phyloP scores from a whole-genome alignment of 768 basidiomycete species.

The Hypholoma fasciculare region DNA sequence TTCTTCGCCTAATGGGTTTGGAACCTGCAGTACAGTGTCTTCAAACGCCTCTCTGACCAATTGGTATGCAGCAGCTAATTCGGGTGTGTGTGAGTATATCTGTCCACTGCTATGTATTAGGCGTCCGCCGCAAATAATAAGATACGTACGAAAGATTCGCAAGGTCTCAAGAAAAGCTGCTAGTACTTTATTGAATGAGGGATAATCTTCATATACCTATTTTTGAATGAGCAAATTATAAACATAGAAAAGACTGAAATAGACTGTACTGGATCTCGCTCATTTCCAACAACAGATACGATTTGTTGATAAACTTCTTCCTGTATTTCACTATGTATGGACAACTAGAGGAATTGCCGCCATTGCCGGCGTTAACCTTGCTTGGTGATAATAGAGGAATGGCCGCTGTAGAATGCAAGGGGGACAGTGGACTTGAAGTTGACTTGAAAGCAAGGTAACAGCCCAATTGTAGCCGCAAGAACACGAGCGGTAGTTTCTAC shows the following conservation, averaged over 20 bases:
- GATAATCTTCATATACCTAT: conserved; percentile 39
- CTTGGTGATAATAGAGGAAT: too few relatives aligned
- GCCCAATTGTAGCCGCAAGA: conserved; percentile 42
- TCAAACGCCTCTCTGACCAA: conserved; percentile 43
- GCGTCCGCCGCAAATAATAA: background rate
- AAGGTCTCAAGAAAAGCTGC: conserved; percentile 39
- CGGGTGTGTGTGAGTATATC: background rate
- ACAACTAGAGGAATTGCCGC: too few relatives aligned
- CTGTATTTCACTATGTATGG: conserved; percentile 44
- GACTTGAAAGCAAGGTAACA: too few relatives aligned
- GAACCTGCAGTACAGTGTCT: conserved; percentile 41
- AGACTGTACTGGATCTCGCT: background rate
- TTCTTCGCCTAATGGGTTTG: conserved; percentile 39
- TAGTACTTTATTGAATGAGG: conserved; percentile 36
- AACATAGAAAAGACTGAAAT: background rate
- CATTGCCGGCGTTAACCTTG: too few relatives aligned
- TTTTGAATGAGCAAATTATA: background rate
- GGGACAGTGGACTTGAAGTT: too few relatives aligned
- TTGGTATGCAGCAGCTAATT: conserved; percentile 37
- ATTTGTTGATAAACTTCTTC: conserved; percentile 45
- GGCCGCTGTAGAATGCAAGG: too few relatives aligned
- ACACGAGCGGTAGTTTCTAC: conserved; percentile 49
- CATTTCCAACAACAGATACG: conserved; percentile 27
- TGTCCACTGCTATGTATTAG: background rate
- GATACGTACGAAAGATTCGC: conserved; percentile 39